These are phyloP conservation scores for Fusarium phyllophilum DNA, from an alignment of 2,329 filamentous ascomycete species.

Conservation along the genomic window DNA sequence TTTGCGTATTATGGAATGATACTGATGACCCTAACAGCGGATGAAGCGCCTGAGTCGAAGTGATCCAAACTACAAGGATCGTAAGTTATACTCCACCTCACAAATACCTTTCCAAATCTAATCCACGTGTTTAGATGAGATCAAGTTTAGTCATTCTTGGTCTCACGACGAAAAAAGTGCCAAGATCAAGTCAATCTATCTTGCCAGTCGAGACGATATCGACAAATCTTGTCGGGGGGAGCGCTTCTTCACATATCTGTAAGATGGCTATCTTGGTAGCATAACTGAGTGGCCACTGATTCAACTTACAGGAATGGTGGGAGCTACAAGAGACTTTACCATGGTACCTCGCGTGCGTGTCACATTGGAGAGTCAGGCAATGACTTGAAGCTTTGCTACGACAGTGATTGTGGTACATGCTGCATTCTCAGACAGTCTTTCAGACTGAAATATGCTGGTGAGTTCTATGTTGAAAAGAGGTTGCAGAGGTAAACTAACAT, in stretches of 20 bases:
- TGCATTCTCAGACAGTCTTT: not conserved
- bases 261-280: not conserved
- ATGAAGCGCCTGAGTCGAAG: not conserved
- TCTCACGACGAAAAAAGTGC: not conserved
- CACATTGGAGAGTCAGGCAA: not conserved
- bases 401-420: not conserved
- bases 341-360: not conserved
- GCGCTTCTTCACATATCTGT: not conserved
- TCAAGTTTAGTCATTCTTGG: not conserved
- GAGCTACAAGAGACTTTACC: not conserved
- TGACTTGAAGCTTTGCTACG: not conserved
- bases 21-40: not conserved
- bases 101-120: fast-evolving
- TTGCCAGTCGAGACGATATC: not conserved
- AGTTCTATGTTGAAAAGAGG: not conserved
- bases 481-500: fast-evolving
- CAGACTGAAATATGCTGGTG: not conserved
- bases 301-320: not conserved
- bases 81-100: not conserved
- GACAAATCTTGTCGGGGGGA: not conserved
- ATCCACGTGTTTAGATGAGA: fast-evolving
- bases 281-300: no score
- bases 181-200: not conserved
- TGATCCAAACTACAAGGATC: not conserved
- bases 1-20: not conserved